These are phyloP conservation scores for Omphalea diandra DNA, from an alignment of 441 rosid species.

Conservation along the genomic window DNA sequence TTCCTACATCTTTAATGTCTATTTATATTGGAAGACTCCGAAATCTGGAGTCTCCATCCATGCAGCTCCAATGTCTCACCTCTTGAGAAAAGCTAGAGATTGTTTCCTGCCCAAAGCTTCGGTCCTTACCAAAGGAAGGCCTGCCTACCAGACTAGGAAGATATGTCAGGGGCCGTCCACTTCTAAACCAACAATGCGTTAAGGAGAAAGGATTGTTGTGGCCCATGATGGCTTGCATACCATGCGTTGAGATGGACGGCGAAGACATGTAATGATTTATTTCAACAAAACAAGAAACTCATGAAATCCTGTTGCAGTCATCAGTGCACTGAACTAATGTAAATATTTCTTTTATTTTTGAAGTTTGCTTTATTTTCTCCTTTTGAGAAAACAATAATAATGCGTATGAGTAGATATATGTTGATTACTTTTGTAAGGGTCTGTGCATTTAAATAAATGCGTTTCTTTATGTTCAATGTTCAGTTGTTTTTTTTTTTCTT, in stretches of 20 bases:
- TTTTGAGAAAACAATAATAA: too few species aligned
- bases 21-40: neutral
- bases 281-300: neutral
- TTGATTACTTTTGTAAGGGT: too few species aligned
- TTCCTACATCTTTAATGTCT: conserved; percentile 15
- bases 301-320: too few species aligned
- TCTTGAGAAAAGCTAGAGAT: conserved; percentile 10
- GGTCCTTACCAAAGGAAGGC: conserved; percentile 14
- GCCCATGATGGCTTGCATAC: conserved; percentile 2
- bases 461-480: too few species aligned
- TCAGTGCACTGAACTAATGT: neutral
- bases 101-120: conserved; percentile 7
- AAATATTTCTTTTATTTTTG: too few species aligned
- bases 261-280: too few species aligned
- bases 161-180: neutral
- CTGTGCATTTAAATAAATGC: too few species aligned
- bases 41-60: conserved; percentile 9
- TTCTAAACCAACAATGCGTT: conserved; percentile 2
- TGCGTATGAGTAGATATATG: too few species aligned
- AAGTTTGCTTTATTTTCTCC: too few species aligned
- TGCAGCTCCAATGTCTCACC: conserved; percentile 8
- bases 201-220: conserved; percentile 8
- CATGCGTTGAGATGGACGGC: neutral
- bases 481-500: too few species aligned
- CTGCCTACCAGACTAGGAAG: conserved; percentile 16